These are phyloP conservation scores for Aspergillus fumigatus DNA, from an alignment of 2,329 filamentous ascomycete species.

Conservation along the genomic window DNA sequence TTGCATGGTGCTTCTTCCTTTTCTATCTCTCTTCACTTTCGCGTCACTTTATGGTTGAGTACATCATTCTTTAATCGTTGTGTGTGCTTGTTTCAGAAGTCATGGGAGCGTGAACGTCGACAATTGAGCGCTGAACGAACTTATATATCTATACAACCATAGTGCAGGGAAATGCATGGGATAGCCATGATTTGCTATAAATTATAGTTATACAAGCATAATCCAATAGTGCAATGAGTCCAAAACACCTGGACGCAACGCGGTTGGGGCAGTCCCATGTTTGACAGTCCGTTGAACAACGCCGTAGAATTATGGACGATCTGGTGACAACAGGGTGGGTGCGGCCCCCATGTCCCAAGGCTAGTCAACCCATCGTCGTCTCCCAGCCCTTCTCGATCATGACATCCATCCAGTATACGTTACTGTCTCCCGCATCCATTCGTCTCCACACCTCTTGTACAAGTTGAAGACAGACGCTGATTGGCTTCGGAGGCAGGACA, in stretches of 20 bases:
- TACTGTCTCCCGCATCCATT: conserved; percentile 44
- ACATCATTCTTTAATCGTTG: conserved; percentile 9
- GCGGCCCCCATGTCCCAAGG: too few species aligned
- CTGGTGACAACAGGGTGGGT: too few species aligned
- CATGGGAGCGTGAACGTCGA: background rate
- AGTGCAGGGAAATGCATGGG: background rate
- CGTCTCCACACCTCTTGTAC: conserved; percentile 51
- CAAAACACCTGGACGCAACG: too few species aligned
- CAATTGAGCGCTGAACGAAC: background rate
- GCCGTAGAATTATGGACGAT: too few species aligned
- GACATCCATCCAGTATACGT: conserved; percentile 53
- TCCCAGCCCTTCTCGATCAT: conserved; percentile 56
- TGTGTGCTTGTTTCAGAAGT: background rate
- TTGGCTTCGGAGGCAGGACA: conserved; percentile 50
- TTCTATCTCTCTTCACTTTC: background rate
- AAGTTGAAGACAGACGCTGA: conserved; percentile 47
- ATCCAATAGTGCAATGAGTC: too few species aligned
- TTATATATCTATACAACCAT: background rate
- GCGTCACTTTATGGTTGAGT: background rate
- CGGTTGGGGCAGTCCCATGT: too few species aligned
- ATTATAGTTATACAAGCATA: background rate
- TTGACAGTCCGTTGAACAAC: too few species aligned
- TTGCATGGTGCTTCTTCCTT: background rate
- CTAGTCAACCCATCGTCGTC: conserved; percentile 48
- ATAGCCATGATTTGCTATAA: background rate